Base-by-base conservation (phyloP, 805 yeast species). In the Schizosaccharomyces osmophilus region DNA sequence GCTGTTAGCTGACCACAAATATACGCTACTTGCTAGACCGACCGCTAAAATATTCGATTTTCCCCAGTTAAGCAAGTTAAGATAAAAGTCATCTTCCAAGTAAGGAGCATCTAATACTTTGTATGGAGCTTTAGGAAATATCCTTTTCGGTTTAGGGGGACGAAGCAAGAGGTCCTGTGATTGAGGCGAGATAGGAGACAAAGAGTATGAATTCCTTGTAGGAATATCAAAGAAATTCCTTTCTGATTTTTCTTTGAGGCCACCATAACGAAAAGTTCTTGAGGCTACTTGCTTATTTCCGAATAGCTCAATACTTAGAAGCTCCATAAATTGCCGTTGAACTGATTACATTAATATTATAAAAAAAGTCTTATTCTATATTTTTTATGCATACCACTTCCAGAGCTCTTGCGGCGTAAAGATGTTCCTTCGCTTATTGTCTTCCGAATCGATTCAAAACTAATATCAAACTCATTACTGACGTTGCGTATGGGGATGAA, bases 121-220 rank as follows among this genome's bases (percentile, higher is more conserved):
- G 29, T 84, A 88, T 0, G 98, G 97, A 0, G 88, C 86, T 68
- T 85, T 86, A 3, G 93, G 77, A 24, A 93, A 85, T 39, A 79
- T 78, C 57, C 98, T 74, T 1, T 84, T 80, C 67, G 81, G 84
- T 71, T 83, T 87, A 62, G 84, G 83, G 0, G 97, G 97, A 1
- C 90, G 83, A 60, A 89, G 72, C 55, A 93, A 74, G 31, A 89
- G 72, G 66, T 80, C 78, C 67, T 89, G 95, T 1, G 90, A 81
- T 65, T 89, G 97, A 63, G 84, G 85, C 61, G 97, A 78, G 43
- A 90, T 95, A 0, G 96, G 95, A 0, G 94, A 84, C 32, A 83
- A 71, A 0, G 94, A 84, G 68, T 85, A 87, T 31, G 86, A 76
- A 65, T 85, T 93, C 19, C 61, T 43, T 9, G 26, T 43, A 9